Evolutionary conservation across 1,284 basidiomycete species (phyloP), one percentile per base, ranked within the genome.

Genomic region (Cutaneotrichosporon cutaneum): DNA sequence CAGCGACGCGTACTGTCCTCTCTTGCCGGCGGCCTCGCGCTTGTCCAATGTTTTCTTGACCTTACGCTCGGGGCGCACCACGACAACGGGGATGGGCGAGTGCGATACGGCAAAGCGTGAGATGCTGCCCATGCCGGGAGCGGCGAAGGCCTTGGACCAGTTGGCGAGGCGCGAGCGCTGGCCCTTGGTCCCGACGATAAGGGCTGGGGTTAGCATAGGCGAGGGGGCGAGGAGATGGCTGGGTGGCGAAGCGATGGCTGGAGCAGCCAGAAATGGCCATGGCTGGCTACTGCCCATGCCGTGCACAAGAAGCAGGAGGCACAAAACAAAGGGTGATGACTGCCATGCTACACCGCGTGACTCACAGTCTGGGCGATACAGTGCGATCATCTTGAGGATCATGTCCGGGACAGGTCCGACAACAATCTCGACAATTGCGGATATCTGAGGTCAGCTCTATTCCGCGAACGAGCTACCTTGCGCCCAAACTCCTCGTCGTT

Each of bases 371-470:
- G 95, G 95, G 50, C 94, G 87, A 74, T 99, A 98, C 42, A 98
- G 86, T 2, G 93, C 90, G 66, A 98, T 95, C 68, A 99, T 86
- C 54, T 92, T 88, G 72, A 94, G 90, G 64, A 98, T 88, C 10
- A 91, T 94, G 60, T 89, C 86, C 0, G 91, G 90, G 7, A 96
- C 87, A 65, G 88, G 88, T 35, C 95, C 95, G 0, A 93, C 90
- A 45, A 97, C 90, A 72, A 92, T 94, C 81, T 98, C 95, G 60
- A 98, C 87, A 54, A 96, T 89, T 64, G 98, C 86, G 0, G 90
- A 94, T 36, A 98, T 85, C 88, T 91, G 68, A 10, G 18, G 35
- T 54, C 47, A 47, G 42, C 14, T 52, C n/a, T 14, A 47, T 22
- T 16, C n/a, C n/a, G n/a, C n/a, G 10, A 50, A 2, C 11, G 10